These are phyloP conservation scores for Xylariaceae sp. DNA, from an alignment of 2,329 filamentous ascomycete species.

Conservation along the genomic window DNA sequence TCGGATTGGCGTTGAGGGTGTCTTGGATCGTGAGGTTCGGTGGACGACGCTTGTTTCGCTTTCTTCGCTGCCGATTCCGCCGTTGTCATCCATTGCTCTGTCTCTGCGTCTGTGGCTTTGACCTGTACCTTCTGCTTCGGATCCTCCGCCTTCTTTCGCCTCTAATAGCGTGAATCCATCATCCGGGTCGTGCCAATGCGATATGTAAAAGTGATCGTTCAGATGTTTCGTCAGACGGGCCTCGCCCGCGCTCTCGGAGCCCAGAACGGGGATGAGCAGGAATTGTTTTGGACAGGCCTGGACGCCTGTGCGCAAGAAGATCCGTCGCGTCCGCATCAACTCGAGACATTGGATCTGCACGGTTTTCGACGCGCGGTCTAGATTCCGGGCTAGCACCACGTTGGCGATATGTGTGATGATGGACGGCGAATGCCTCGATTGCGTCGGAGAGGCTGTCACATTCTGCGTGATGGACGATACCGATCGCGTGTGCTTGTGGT, in stretches of 20 bases:
- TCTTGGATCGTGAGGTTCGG: constrained; percentile 14
- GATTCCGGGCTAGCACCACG: constrained; percentile 73
- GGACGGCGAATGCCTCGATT: constrained; percentile 3
- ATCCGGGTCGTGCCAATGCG: constrained; percentile 70
- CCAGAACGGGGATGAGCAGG: constrained; percentile 70
- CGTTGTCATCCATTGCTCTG: background rate
- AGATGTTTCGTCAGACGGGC: constrained; percentile 52
- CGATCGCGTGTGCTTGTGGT: constrained; percentile 5
- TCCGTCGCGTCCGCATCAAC: constrained; percentile 72
- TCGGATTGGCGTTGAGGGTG: constrained; percentile 9
- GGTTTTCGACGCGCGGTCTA: constrained; percentile 65
- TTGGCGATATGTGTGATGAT: constrained; percentile 58
- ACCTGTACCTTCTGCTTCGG: background rate
- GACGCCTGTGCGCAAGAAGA: constrained; percentile 69
- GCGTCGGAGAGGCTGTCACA: background rate
- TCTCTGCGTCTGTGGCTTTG: background rate
- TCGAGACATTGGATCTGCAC: constrained; percentile 78
- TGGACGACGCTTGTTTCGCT: constrained; percentile 40
- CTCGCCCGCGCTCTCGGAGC: constrained; percentile 33
- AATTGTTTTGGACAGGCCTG: constrained; percentile 73
- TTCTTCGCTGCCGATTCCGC: constrained; percentile 9
- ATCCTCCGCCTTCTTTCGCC: constrained; percentile 35
- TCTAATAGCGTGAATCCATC: constrained; percentile 74
- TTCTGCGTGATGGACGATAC: constrained; percentile 1
- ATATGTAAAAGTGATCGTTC: constrained; percentile 83